Base-by-base conservation (phyloP, 2,329 filamentous ascomycete genomes). In the Tolypocladium ophioglossoides region DNA sequence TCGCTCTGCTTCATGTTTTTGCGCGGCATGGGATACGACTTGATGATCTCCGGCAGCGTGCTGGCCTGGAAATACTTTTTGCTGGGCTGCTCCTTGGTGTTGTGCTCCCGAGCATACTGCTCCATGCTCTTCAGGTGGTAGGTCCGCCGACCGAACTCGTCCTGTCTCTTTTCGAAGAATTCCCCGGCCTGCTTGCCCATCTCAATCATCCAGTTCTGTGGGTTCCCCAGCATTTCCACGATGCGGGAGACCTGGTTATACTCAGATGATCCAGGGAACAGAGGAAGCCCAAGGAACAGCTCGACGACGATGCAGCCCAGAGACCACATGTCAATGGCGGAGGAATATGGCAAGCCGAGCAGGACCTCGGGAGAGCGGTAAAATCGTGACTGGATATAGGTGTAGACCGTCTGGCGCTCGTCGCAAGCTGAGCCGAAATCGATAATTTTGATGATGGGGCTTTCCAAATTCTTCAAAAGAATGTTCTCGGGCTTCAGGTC, bases 291-390 rank as follows among this genome's bases (percentile, higher is more conserved):
- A 1, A 99, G 79, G 77, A 99, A 99, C 20, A 99, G 78, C 71
- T 99, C 94, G 27, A 99, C 94, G 18, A 99, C 92, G 61, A 99
- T 99, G 71, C 94, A 99, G 53, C 94, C 94, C 47, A 99, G 76
- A 5, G 94, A 99, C 94, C 94, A 99, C 92, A 99, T 99, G 67
- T 99, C 94, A 65, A 99, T 99, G 46, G 94, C 94, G 5, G 94
- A 96, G 16, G 94, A 97, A 70, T 99, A 99, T 56, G 94, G 94
- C 50, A 99, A 75, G 4, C 94, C 94, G n/a, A 99, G 77, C 39
- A 99, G 73, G 14, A 99, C 94, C 69, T 99, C 94, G 1, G 94
- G 94, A 0, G 94, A 99, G 59, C 94, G 85, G 72, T 99, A 99
- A 72, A 99, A 99, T 63, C 94, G 82, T 11, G 94, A 99, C 70